Evolutionary conservation across 306 rosid species (phyloP).

Genomic region (cucumber (Cucumis sativus)): DNA sequence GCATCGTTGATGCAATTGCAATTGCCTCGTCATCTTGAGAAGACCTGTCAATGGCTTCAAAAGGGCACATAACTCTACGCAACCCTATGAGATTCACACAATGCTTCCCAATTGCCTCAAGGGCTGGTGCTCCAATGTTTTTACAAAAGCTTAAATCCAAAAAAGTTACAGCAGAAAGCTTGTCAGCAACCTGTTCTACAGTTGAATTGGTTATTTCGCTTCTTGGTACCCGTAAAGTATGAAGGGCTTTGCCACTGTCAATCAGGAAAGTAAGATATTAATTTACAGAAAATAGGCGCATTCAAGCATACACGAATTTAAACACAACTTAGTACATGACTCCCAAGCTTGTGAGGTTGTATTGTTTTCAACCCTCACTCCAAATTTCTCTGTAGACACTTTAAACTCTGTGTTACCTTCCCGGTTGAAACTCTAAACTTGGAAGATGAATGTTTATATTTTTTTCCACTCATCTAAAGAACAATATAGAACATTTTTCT

Average conservation of each 20-base stretch:
- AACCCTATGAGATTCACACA: conserved; percentile 55
- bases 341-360: background rate
- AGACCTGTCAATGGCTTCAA: conserved; percentile 65
- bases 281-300: background rate
- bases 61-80: conserved; percentile 80
- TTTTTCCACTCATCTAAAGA: background rate
- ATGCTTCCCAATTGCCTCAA: conserved; percentile 74
- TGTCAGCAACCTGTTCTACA: conserved; percentile 60
- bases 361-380: background rate
- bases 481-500: background rate
- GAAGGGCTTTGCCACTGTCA: conserved; percentile 61
- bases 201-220: conserved; percentile 44
- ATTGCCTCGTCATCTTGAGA: conserved; percentile 64
- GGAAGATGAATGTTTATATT: background rate
- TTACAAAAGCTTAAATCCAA: conserved; percentile 90
- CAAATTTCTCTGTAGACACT: background rate
- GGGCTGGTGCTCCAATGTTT: conserved; percentile 41
- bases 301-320: background rate
- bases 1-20: conserved; percentile 88
- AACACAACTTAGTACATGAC: background rate
- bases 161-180: conserved; percentile 53
- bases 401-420: background rate
- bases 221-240: conserved; percentile 62
- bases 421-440: background rate
- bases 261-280: background rate